These are phyloP conservation scores for Saccharomyces uvarum DNA, from an alignment of 1,139 yeast genomes.

Conservation along the genomic window DNA sequence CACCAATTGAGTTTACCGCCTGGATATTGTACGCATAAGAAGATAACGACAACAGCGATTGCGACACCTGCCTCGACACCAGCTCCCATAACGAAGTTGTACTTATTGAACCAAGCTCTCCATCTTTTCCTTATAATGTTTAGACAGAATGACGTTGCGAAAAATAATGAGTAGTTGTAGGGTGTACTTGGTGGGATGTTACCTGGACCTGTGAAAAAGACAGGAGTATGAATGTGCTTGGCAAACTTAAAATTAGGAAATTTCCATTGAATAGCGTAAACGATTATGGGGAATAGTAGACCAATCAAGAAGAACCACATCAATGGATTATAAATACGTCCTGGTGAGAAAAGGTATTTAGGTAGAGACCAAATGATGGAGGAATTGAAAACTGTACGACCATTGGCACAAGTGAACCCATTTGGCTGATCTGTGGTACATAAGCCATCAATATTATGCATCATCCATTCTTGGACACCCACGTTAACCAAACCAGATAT, in stretches of 20 bases:
- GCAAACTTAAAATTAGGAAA: conserved; percentile 36
- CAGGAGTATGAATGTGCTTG: conserved; percentile 32
- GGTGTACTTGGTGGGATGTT: conserved; percentile 42
- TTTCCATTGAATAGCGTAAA: conserved; percentile 27
- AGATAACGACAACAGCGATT: conserved; percentile 41
- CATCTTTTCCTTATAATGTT: conserved; percentile 22
- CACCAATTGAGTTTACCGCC: conserved; percentile 42
- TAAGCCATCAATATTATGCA: conserved; percentile 33
- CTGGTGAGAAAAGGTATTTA: conserved; percentile 37
- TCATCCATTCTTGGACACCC: conserved; percentile 34
- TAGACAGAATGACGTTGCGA: conserved; percentile 39
- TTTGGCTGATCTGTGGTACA: conserved; percentile 37
- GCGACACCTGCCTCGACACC: conserved; percentile 58
- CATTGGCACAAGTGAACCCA: conserved; percentile 37
- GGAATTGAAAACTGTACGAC: conserved; percentile 38
- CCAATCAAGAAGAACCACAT: conserved; percentile 37
- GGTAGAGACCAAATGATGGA: conserved; percentile 49
- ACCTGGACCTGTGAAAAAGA: conserved; percentile 37
- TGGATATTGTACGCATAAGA: conserved; percentile 45
- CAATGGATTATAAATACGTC: conserved; percentile 37
- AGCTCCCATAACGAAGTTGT: conserved; percentile 39
- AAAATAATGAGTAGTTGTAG: conserved; percentile 42
- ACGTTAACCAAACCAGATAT: conserved; percentile 37
- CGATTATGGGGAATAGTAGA: conserved; percentile 30
- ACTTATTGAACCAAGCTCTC: conserved; percentile 39